Evolutionary conservation across 2,329 filamentous ascomycete species (phyloP).

Genomic region (Phaeomoniella chlamydospora): DNA sequence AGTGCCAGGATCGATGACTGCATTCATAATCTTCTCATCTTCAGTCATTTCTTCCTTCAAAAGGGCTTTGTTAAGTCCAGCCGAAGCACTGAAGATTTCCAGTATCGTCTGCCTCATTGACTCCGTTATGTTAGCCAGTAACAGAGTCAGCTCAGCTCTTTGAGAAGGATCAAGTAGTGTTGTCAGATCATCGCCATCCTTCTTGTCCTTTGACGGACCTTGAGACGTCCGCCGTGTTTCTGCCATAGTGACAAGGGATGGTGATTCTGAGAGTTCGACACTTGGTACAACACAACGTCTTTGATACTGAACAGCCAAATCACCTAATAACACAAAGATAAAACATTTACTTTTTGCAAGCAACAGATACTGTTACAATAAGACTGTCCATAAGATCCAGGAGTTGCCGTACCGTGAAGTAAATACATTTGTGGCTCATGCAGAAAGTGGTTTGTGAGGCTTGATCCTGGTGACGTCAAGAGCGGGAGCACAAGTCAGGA

Average conservation of each 20-base stretch:
- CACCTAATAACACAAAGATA: too few species aligned
- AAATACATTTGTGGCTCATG: too few species aligned
- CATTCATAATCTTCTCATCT: slow-evolving; percentile 12
- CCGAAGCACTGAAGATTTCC: slow-evolving; percentile 20
- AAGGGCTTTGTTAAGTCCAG: slow-evolving; percentile 9
- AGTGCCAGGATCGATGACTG: slow-evolving; percentile 11
- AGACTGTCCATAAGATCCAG: too few species aligned
- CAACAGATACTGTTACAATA: too few species aligned
- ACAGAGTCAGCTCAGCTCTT: slow-evolving; percentile 24
- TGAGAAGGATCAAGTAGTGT: slow-evolving; percentile 25
- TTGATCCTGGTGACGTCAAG: too few species aligned
- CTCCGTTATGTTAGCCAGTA: slow-evolving; percentile 23
- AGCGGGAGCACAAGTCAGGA: too few species aligned
- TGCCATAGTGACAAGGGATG: background rate
- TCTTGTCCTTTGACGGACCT: slow-evolving; percentile 1
- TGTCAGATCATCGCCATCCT: slow-evolving; percentile 20
- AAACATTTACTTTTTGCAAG: too few species aligned
- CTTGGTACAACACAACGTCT: too few species aligned
- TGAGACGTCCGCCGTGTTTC: background rate
- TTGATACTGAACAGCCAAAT: too few species aligned
- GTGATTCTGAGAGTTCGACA: background rate
- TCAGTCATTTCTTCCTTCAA: slow-evolving; percentile 9
- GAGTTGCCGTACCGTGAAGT: too few species aligned
- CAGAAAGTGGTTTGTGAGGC: too few species aligned
- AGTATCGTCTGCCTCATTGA: slow-evolving; percentile 23